Base-by-base conservation (phyloP, 2,329 filamentous ascomycete species). In the Colletotrichum sojae region DNA sequence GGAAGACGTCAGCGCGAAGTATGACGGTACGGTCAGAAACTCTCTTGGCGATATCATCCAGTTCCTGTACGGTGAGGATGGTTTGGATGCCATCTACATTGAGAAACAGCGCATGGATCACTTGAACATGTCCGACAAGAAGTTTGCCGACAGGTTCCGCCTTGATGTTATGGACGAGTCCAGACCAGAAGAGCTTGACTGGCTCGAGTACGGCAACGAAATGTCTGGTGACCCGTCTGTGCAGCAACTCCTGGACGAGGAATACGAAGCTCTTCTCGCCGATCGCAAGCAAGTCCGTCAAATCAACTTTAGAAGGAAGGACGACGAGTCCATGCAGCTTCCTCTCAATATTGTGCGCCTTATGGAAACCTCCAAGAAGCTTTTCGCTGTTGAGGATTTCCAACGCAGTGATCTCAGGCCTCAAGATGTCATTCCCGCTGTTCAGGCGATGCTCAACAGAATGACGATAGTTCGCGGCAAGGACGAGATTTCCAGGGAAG, bases 21-120 rank as follows among this genome's bases (percentile, higher is more conserved):
- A 99, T 78, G 96, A 99, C 76, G 95, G 95, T 71, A 99, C 96
- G 6, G 94, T 99, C 31, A 92, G 96, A 69, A 99, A 99, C 82
- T 99, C 96, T 2, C 87, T 98, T 52, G 96, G 96, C 53, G 97
- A 99, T 75, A 92, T 99, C 71, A 91, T 99, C 63, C 95, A 99
- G 78, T 99, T 99, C 83, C 87, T 98, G 70, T 99, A 99, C 74
- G 96, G 96, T 77, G 96, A 99, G 79, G 97, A 99, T 80, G 97
- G 96, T 76, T 88, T 98, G 8, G 97, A 99, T 80, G 97, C 93
- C 77, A 92, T 93, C 73, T 90, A 92, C 79, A 98, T 99, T 67
- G 96, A 99, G 83, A 94, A 94, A 76, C 97, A 99, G 81, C 89
- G 89, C 63, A 89, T 99, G 72, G 94, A 97, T 75, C 91, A 93